phyloP scores from a whole-genome alignment of 257 asterid genomes.

The Solanum rostratum region DNA sequence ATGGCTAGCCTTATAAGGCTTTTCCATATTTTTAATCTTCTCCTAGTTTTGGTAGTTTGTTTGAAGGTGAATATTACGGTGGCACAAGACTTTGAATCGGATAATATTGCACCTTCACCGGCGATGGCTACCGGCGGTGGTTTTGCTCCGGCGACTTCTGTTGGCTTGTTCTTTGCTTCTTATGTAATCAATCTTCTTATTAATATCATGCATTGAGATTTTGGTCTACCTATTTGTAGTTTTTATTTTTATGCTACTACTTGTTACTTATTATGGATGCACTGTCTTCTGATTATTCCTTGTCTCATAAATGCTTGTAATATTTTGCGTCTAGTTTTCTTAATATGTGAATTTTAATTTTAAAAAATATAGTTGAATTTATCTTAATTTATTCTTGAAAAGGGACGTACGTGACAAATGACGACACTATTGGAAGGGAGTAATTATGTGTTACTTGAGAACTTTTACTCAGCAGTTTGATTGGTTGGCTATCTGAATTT shows the following conservation, averaged over 20 bases:
- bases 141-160: not conserved
- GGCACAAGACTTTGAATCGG: not conserved
- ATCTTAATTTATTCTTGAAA: not conserved
- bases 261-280: not conserved
- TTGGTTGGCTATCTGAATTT: too few relatives aligned
- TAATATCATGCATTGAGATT: not conserved
- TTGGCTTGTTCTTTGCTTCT: not conserved
- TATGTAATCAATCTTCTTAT: not conserved
- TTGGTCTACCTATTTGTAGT: not conserved
- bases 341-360: not conserved
- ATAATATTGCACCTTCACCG: not conserved
- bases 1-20: not conserved
- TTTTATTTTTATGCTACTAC: not conserved
- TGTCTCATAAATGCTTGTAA: not conserved
- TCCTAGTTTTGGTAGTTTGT: not conserved
- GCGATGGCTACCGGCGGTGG: not conserved
- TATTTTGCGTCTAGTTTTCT: not conserved
- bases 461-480: too few relatives aligned
- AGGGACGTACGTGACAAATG: not conserved
- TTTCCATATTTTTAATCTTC: not conserved
- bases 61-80: not conserved
- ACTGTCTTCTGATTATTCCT: not conserved
- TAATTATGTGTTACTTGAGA: too few relatives aligned
- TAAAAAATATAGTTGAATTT: not conserved
- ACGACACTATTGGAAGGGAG: too few relatives aligned